Evolutionary conservation across 257 asterid species (phyloP), one percentile per base, ranked within the genome.

Genomic region (Primulina eburnea): DNA sequence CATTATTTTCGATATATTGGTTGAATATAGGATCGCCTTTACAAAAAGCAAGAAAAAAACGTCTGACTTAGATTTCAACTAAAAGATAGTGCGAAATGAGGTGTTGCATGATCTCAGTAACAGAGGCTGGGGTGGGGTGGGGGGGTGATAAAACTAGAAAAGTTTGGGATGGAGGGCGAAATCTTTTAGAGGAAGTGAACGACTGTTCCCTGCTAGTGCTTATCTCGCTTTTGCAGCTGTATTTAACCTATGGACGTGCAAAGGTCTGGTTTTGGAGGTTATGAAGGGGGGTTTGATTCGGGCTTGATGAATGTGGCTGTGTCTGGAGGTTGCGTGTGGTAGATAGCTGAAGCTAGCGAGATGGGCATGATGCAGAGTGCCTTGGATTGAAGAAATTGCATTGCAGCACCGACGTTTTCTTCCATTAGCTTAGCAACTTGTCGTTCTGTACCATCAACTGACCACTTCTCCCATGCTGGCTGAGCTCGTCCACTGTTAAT

Each of bases 381-480:
- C 79, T 91, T 91, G 56, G 99, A 94, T 75, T 94, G 99, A 72
- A 94, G 97, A 67, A 94, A 82, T 58, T 94, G 98, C 99, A 94
- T 91, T 6, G 99, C 99, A 5, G 97, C 90, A 33, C 98, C 99
- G 0, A 91, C 92, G 58, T 94, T 94, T 82, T 94, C 99, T 82
- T 94, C 97, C 99, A 94, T 94, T 21, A 94, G 97, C 84, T 89
- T 91, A 32, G 97, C 97, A 0, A 94, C 99, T 64, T 94, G 97
- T 38, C 92, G 76, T 80, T 94, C 99, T 32, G 99, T 94, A 60
- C 99, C 99, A 72, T 94, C 99, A 67, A 78, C 89, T 21, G 99
- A 94, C 99, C 99, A 94, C 79, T 89, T 94, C 79, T 94, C 99
- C 99, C 99, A 91, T 20, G 96, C 92, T 24, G 97, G 96, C 78